These are phyloP conservation scores for Chlamydomonas schloesseri DNA, from an alignment of 139 green algal genomes.

Conservation along the genomic window DNA sequence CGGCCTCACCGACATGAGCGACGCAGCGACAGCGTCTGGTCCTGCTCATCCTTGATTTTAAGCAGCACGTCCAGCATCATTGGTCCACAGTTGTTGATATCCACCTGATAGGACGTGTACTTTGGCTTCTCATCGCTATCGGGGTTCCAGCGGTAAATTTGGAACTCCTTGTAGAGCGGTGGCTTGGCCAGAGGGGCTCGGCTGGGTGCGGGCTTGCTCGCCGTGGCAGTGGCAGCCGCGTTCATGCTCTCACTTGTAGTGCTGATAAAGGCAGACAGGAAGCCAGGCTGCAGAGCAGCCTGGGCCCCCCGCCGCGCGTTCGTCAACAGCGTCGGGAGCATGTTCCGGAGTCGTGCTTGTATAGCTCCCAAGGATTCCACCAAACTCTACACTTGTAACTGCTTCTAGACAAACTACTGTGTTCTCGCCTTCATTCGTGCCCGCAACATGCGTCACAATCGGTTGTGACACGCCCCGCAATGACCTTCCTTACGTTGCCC, in stretches of 20 bases:
- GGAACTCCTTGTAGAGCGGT: slow-evolving; percentile 73
- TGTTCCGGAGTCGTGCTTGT: neutral
- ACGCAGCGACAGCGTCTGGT: slow-evolving; percentile 90
- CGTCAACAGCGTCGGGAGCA: slow-evolving; percentile 6
- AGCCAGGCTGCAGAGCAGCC: neutral
- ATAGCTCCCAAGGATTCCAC: too few species aligned
- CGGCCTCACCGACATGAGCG: slow-evolving; percentile 86
- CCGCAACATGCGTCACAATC: too few species aligned
- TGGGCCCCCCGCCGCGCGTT: neutral
- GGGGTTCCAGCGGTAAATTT: slow-evolving; percentile 93
- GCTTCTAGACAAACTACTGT: too few species aligned
- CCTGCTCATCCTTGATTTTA: slow-evolving; percentile 99
- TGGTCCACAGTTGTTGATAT: slow-evolving; percentile 86
- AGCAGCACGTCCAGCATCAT: slow-evolving; percentile 99
- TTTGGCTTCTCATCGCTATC: slow-evolving; percentile 85
- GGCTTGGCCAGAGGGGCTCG: slow-evolving; percentile 12
- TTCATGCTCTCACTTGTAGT: slow-evolving; percentile 19
- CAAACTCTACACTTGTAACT: too few species aligned
- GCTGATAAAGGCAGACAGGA: slow-evolving; percentile 25
- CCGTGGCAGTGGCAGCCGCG: neutral
- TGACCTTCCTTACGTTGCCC: too few species aligned
- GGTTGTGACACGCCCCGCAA: too few species aligned
- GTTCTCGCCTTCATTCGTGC: too few species aligned
- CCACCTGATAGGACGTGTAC: slow-evolving; percentile 91
- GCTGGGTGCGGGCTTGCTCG: neutral